These are phyloP conservation scores for Furcasterigmium sp. DNA, from an alignment of 2,329 filamentous ascomycete genomes.

Conservation along the genomic window DNA sequence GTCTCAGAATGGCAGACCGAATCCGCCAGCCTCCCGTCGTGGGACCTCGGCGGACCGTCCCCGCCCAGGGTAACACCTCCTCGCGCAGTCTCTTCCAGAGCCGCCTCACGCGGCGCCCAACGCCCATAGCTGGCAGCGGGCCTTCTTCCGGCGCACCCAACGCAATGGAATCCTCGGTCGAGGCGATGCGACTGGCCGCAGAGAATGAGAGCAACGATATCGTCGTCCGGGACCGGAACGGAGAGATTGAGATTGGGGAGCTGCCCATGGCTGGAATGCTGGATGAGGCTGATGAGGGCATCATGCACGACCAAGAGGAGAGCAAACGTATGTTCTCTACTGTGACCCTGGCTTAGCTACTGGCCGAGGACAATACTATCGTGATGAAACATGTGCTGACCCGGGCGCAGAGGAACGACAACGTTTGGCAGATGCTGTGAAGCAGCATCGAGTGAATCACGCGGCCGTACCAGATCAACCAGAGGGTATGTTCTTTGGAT, in stretches of 20 bases:
- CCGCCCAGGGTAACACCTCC: conserved; percentile 28
- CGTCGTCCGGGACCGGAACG: conserved; percentile 57
- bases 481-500: conserved; percentile 18
- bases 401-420: conserved; percentile 56
- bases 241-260: conserved; percentile 56
- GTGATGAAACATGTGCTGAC: too few species aligned
- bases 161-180: conserved; percentile 28
- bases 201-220: conserved; percentile 32
- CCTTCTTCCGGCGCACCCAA: conserved; percentile 7
- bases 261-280: conserved; percentile 48
- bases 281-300: conserved; percentile 48
- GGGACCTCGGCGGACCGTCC: conserved; percentile 7
- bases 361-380: not conserved
- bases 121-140: conserved; percentile 23
- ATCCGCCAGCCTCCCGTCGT: not conserved
- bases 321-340: conserved; percentile 40
- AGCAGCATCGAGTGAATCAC: conserved; percentile 52
- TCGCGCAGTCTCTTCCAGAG: conserved; percentile 56
- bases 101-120: conserved; percentile 53
- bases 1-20: not conserved
- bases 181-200: conserved; percentile 36
- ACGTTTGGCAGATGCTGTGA: conserved; percentile 54
- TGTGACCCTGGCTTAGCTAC: too few species aligned
- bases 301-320: conserved; percentile 52
- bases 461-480: conserved; percentile 55